Base-by-base conservation (phyloP, 2,329 filamentous ascomycete species). In the Exophiala lecanii-corni region DNA sequence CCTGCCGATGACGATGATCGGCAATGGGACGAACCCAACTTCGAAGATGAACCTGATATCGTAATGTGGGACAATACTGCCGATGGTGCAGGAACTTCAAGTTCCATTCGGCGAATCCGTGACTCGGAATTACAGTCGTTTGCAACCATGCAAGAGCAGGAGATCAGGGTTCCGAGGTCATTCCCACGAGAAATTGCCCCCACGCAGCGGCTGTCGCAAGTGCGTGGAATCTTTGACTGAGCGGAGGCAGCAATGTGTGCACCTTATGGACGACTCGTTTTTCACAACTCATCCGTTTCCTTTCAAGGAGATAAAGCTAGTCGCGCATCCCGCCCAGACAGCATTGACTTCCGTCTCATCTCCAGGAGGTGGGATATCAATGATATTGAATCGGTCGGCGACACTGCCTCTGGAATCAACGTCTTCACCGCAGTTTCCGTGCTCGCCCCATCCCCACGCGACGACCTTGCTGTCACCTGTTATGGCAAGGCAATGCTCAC, bases 401-500 rank as follows among this genome's bases (percentile, higher is more conserved):
- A 89, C 80, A 63, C 86, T 78, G 37, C 79, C 80, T 49, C 75
- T 69, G 13, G 74, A 68, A 49, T 80, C 78, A 9, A 68, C 70
- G 31, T 75, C 70, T 25, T 79, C 77, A 2, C 92, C 92, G 62
- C 92, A 98, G 62, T 98, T 98, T 1, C 92, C 92, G 66, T 98
- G 92, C 65, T 97, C 91, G 2, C 89, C 89, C 92, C 92, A 98
- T 15, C 92, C 92, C 88, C 91, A 97, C 1, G 86, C 78, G 36
- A 94, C 66, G 1, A 95, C 79, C 38, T 82, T 76, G 1, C 79
- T 79, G 15, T 75, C 70, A 7, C 66, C 67, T 0, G 84, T 80
- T 18, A 91, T 64, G 6, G 81, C 86, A 50, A 97, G 65, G n/a
- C 78, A 80, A 63, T 98, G 92, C 64, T 97, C 92, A 59, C 91